Evolutionary conservation across 2,329 filamentous ascomycete species (phyloP), one percentile per base, ranked within the genome.

Genomic region (Allantophomopsis lycopodina): DNA sequence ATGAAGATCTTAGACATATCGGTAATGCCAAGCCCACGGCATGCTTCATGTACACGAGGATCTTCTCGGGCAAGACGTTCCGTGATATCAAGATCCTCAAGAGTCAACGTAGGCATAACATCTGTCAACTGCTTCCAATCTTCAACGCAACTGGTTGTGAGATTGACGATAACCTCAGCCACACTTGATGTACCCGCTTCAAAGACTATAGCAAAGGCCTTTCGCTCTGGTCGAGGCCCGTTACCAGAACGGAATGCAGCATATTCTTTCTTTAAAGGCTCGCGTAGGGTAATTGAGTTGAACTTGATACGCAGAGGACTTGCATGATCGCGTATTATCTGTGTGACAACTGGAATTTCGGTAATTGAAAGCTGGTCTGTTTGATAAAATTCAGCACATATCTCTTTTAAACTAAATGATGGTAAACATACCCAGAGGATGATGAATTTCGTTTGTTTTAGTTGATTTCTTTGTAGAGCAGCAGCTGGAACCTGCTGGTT

Each of bases 251-350:
- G 67, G 31, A 74, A 78, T 38, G 77, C 74, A 14, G 75, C 59
- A 53, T 79, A 61, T 36, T 67, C 59, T 11, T 54, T 51, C 56
- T 74, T 74, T 10, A 63, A 55, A 4, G 70, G 68, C 50, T 74
- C 69, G 23, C 62, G 56, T 13, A 74, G 56, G 15, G 64, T 77
- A 16, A 78, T 60, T 30, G 63, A 61, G 52, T 76, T 77, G 63
- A 75, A 79, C 37, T 74, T 69, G 34, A 76, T 81, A n/a, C 68
- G 62, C n/a, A 73, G 50, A 44, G 67, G 63, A 46, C 62, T 83
- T 83, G 57, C 56, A 45, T 59, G 38, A 37, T 40, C 59, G 28
- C 65, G 58, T 43, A 76, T 61, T 34, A 72, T 55, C 45, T 67
- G 66, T 33, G 63, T 60, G 32, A 71, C 66, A 15, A 56, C 52